phyloP scores from a whole-genome alignment of 2,329 filamentous ascomycete genomes.

The Pseudocercospora cruenta region DNA sequence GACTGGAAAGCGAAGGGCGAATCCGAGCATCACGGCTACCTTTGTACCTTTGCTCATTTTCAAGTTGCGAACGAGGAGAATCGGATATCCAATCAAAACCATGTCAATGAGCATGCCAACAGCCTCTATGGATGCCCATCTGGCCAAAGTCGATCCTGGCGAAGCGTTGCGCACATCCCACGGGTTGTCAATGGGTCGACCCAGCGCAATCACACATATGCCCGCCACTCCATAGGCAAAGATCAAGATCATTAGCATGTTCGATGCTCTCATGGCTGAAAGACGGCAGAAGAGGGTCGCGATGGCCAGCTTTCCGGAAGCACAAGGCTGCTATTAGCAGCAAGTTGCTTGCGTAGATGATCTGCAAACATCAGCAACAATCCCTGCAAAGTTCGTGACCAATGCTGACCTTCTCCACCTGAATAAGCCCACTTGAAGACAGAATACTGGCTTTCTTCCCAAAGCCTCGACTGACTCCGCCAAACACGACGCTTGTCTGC shows the following conservation, averaged over 20 bases:
- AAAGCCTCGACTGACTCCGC: constrained; percentile 9
- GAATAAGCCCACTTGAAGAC: neutral
- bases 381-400: neutral
- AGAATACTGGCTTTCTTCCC: constrained; percentile 3
- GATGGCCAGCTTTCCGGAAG: constrained; percentile 24
- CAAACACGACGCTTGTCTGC: constrained; percentile 2
- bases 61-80: constrained; percentile 21
- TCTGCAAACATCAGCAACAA: constrained; percentile 9
- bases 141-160: constrained; percentile 8
- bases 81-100: constrained; percentile 11
- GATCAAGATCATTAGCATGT: constrained; percentile 8
- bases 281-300: constrained; percentile 23
- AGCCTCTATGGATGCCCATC: constrained; percentile 11
- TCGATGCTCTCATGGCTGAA: constrained; percentile 4
- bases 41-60: constrained; percentile 25
- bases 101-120: constrained; percentile 18
- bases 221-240: constrained; percentile 8
- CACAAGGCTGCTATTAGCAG: constrained; percentile 22
- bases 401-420: constrained; percentile 3
- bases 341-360: constrained; percentile 24
- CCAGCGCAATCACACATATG: constrained; percentile 1
- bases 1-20: constrained; percentile 21
- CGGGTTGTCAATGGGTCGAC: neutral
- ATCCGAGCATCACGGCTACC: constrained; percentile 22
- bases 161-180: constrained; percentile 8